Percentiles rank a stretch among this genome's conserved stretches.
phyloP scores from a whole-genome alignment of 2,329 filamentous ascomycete species.

The Emergomyces africanus region DNA sequence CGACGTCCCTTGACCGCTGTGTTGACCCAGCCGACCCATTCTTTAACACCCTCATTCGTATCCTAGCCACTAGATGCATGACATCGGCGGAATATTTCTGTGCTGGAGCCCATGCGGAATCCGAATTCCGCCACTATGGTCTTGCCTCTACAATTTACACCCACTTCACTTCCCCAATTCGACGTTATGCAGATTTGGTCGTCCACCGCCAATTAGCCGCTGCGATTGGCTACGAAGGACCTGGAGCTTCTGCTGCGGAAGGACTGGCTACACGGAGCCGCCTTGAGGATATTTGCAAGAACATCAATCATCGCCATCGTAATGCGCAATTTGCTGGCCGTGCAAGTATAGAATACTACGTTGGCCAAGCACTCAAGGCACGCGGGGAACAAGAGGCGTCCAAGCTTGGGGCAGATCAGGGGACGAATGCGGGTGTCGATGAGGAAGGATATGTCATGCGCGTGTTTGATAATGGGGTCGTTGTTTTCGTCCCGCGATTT shows the following conservation, averaged over 20 bases:
- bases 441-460: constrained; percentile 96
- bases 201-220: constrained; percentile 91
- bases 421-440: constrained; percentile 36
- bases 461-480: constrained; percentile 93
- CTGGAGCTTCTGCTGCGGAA: constrained; percentile 56
- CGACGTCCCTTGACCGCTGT: constrained; percentile 80
- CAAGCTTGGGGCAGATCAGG: constrained; percentile 14
- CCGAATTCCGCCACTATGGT: constrained; percentile 94
- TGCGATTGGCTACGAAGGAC: constrained; percentile 70
- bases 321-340: constrained; percentile 94
- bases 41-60: constrained; percentile 96
- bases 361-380: constrained; percentile 85
- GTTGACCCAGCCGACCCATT: constrained; percentile 72
- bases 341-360: constrained; percentile 93
- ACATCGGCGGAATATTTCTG: constrained; percentile 98
- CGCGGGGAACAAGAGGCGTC: constrained; percentile 36
- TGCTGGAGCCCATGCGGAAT: constrained; percentile 80
- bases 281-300: constrained; percentile 89
- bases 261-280: constrained; percentile 69
- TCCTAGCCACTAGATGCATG: constrained; percentile 98
- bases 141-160: constrained; percentile 96
- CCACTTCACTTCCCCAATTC: constrained; percentile 94
- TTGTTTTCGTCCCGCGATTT: constrained; percentile 90
- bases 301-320: constrained; percentile 94
- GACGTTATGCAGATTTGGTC: constrained; percentile 91